Percentiles rank a stretch among this genome's conserved stretches.
phyloP scores from a whole-genome alignment of 768 basidiomycete species.

The Macrolepiota fuliginosa region DNA sequence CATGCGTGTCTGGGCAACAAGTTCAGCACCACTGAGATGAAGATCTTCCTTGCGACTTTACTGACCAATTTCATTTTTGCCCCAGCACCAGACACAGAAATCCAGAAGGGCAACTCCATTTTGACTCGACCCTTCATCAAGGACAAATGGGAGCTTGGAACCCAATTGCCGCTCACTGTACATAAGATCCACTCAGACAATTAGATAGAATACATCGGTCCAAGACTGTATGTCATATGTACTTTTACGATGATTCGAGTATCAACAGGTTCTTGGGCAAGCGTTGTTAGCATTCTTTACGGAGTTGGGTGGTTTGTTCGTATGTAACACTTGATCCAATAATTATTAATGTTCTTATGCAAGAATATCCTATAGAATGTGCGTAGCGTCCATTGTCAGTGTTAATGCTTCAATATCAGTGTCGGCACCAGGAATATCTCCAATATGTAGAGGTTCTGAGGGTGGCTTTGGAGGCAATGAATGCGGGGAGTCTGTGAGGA shows the following conservation, averaged over 20 bases:
- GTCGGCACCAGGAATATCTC: conserved; percentile 24
- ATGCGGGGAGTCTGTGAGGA: conserved; percentile 32
- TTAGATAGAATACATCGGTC: not conserved
- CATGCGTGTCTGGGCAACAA: conserved; percentile 49
- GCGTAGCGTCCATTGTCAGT: conserved; percentile 19
- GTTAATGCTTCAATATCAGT: conserved; percentile 31
- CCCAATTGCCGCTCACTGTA: conserved; percentile 36
- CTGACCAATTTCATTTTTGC: conserved; percentile 44
- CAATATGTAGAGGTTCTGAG: not conserved
- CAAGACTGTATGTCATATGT: not conserved
- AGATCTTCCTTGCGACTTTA: conserved; percentile 46
- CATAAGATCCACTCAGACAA: not conserved
- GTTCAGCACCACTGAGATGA: conserved; percentile 48
- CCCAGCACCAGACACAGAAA: conserved; percentile 35
- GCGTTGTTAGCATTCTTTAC: conserved; percentile 6
- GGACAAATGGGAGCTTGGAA: conserved; percentile 36
- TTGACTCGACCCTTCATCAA: conserved; percentile 48
- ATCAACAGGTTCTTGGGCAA: not conserved
- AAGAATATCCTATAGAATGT: not conserved
- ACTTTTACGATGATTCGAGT: not conserved
- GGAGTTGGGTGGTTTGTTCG: not conserved
- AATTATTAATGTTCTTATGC: not conserved
- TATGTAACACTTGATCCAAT: not conserved
- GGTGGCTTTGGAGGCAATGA: conserved; percentile 9
- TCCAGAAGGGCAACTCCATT: conserved; percentile 47